Base-by-base conservation (phyloP, 2,329 filamentous ascomycete genomes). In the Sporothrix variecibatus region DNA sequence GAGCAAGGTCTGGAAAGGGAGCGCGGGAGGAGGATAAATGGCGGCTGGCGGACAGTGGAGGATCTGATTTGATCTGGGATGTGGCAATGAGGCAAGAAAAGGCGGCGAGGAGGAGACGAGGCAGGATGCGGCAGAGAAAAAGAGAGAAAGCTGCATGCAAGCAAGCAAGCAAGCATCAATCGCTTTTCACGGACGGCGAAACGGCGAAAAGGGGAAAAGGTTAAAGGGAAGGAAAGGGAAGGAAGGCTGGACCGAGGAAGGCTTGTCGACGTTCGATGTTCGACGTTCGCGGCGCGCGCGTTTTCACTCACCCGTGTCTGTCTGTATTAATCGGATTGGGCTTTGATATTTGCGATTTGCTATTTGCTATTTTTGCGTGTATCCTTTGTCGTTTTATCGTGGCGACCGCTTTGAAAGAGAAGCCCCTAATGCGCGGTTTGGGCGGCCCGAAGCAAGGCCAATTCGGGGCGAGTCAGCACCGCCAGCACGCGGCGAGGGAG, bases 381-480 rank as follows among this genome's bases (percentile, higher is more conserved):
- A n/a, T 69, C 11, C 40, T 68, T n/a, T 56, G 6, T 68, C 28
- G 17, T n/a, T 72, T 49, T 43, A 40, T 72, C 49, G 67, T 40
- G n/a, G 51, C 26, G 38, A 28, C 12, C 43, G 51, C 28, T 60
- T 38, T 65, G 26, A 23, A 15, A 56, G 15, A 56, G 23, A 28
- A 34, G 67, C 71, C 71, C 73, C 75, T 74, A 74, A 74, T 64
- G 64, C 75, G 56, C 65, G 70, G 75, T 69, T 74, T 75, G 65
- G 70, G 70, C 69, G 74, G 75, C 34, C 75, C 73, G 74, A 72
- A 43, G 71, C 60, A 74, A 73, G 70, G 34, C 64, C 72, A 72
- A 65, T 68, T 43, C 56, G 64, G 69, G n/a, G 46, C 23, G 49
- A 60, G 67, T 43, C 31, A 40, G 62, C 28, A 65, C 51, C 62